phyloP scores from a whole-genome alignment of 805 yeast species.

The Clavispora asparagi region DNA sequence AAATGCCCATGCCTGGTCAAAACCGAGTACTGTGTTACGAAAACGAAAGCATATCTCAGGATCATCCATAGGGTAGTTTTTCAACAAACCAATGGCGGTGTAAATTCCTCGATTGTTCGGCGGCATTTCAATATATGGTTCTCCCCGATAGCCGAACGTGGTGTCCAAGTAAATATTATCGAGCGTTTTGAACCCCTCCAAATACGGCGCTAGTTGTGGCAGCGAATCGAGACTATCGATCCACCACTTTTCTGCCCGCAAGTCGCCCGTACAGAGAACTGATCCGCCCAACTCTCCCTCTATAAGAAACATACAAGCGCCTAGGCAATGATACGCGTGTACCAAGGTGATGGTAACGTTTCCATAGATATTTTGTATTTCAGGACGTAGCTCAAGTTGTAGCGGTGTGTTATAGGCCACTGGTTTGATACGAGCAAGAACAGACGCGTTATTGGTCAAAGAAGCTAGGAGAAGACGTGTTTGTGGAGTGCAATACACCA shows the following conservation, averaged over 20 bases:
- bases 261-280: slow-evolving; percentile 52
- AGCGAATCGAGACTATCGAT: slow-evolving; percentile 31
- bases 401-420: slow-evolving; percentile 17
- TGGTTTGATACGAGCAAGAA: slow-evolving; percentile 15
- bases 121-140: slow-evolving; percentile 43
- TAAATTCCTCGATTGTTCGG: slow-evolving; percentile 39
- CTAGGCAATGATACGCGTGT: slow-evolving; percentile 56
- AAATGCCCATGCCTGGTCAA: slow-evolving; percentile 49
- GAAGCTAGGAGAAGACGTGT: slow-evolving; percentile 27
- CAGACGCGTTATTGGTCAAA: slow-evolving; percentile 13
- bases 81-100: slow-evolving; percentile 27
- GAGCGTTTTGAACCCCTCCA: slow-evolving; percentile 23
- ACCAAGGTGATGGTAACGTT: slow-evolving; percentile 33
- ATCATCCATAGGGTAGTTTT: slow-evolving; percentile 37
- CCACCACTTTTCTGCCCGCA: slow-evolving; percentile 55
- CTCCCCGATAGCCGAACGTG: slow-evolving; percentile 45
- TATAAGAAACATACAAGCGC: slow-evolving; percentile 50
- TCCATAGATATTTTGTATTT: slow-evolving; percentile 13
- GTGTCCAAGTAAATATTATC: slow-evolving; percentile 52
- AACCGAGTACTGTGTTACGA: slow-evolving; percentile 40
- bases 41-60: slow-evolving; percentile 38
- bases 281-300: slow-evolving; percentile 23
- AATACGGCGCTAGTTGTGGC: slow-evolving; percentile 40
- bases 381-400: slow-evolving; percentile 13
- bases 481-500: slow-evolving; percentile 43